Conservation (phyloP, 306 rosid genomes). For the Inga laurina region DNA sequence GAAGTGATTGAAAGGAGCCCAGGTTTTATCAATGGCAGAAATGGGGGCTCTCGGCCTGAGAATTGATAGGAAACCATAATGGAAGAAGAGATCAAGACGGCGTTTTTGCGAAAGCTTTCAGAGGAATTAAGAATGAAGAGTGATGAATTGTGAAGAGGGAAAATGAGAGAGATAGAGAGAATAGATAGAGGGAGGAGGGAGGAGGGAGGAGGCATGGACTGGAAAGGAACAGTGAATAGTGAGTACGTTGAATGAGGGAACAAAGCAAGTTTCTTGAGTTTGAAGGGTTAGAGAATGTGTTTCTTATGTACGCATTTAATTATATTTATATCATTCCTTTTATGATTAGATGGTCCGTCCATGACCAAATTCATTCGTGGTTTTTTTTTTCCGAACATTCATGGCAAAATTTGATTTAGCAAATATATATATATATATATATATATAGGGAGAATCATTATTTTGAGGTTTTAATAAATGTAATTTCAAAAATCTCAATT, state of each 20-base stretch:
- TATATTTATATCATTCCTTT: no score
- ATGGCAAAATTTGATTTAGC: no score
- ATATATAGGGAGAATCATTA: no score
- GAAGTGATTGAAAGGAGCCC: slow-evolving; percentile 17
- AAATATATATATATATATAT: no score
- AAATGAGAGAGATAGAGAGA: not conserved
- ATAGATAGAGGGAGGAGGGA: not conserved
- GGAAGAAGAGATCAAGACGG: not conserved
- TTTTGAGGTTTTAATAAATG: no score
- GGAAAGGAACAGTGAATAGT: not conserved
- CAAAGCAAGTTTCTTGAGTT: not conserved
- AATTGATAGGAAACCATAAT: not conserved
- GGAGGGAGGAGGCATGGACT: not conserved
- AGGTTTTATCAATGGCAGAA: not conserved
- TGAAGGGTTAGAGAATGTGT: no score
- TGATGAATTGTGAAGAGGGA: not conserved
- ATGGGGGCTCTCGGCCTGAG: not conserved
- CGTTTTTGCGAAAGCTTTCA: slow-evolving; percentile 1
- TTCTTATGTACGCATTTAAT: no score
- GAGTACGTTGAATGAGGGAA: not conserved
- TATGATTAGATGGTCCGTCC: no score
- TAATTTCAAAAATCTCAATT: no score
- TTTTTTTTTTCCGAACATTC: no score
- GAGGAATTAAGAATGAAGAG: slow-evolving; percentile 13
- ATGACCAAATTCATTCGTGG: no score